A percentile compares a stretch with the other conserved stretches of the same genome.
These are phyloP conservation scores for Raphidocelis subcapitata DNA, from an alignment of 139 green algal species.

Conservation along the genomic window DNA sequence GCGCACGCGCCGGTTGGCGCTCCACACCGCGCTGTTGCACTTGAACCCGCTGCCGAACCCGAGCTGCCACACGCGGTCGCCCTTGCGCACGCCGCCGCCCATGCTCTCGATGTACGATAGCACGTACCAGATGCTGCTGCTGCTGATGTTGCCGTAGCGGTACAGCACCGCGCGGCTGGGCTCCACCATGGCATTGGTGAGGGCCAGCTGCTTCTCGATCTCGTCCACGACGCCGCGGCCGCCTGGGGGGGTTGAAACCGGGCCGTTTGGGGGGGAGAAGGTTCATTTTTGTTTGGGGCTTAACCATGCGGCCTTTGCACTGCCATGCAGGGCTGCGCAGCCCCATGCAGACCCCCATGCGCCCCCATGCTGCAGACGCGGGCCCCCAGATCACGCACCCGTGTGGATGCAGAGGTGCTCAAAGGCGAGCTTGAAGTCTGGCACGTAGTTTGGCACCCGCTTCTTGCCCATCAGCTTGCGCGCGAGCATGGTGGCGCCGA, in stretches of 20 bases:
- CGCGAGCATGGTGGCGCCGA: slow-evolving; percentile 86
- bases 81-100: slow-evolving; percentile 53
- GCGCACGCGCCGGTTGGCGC: slow-evolving; percentile 41
- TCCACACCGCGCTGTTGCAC: slow-evolving; percentile 94
- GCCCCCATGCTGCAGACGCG: no score
- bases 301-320: no score
- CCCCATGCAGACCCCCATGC: no score
- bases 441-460: slow-evolving; percentile 77
- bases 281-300: no score
- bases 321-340: no score
- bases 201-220: slow-evolving; percentile 94
- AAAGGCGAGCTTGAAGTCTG: slow-evolving; percentile 97
- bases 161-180: slow-evolving; percentile 80
- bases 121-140: slow-evolving; percentile 80
- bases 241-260: slow-evolving; percentile 12
- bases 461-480: slow-evolving; percentile 68
- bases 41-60: slow-evolving; percentile 96
- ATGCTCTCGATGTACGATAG: slow-evolving; percentile 77
- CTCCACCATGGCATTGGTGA: slow-evolving; percentile 58
- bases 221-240: slow-evolving; percentile 92
- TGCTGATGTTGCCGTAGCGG: slow-evolving; percentile 87
- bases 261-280: no score
- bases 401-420: slow-evolving; percentile 99
- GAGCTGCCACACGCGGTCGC: slow-evolving; percentile 89
- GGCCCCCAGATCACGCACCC: no score